These are phyloP conservation scores for Russula olivacea DNA, from an alignment of 768 basidiomycete genomes.

Conservation along the genomic window DNA sequence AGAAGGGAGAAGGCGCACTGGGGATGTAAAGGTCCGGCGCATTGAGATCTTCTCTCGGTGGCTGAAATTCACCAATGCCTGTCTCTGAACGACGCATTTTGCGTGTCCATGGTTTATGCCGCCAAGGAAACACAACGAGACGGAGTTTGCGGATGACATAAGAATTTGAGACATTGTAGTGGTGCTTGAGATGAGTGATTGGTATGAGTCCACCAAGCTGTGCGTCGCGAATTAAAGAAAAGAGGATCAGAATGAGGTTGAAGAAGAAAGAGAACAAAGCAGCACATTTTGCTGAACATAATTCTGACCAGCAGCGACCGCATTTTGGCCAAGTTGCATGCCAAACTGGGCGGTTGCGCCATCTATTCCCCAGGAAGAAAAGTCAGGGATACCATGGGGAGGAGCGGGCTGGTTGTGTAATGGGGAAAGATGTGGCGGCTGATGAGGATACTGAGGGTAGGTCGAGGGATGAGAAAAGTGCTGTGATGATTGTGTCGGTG, in stretches of 20 bases:
- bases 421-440: slow-evolving; percentile 30
- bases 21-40: slow-evolving; percentile 97
- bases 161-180: slow-evolving; percentile 93
- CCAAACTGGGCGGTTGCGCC: slow-evolving; percentile 93
- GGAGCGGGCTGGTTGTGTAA: slow-evolving; percentile 21
- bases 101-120: slow-evolving; percentile 82
- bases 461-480: slow-evolving; percentile 35
- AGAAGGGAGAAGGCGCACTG: slow-evolving; percentile 38
- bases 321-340: slow-evolving; percentile 89
- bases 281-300: slow-evolving; percentile 92
- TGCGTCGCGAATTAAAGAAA: slow-evolving; percentile 2
- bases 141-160: slow-evolving; percentile 90
- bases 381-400: slow-evolving; percentile 37
- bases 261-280: slow-evolving; percentile 18
- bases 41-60: slow-evolving; percentile 92
- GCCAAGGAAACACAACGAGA: slow-evolving; percentile 92
- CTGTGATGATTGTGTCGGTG: slow-evolving; percentile 31
- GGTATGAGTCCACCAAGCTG: slow-evolving; percentile 82
- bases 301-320: slow-evolving; percentile 89
- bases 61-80: slow-evolving; percentile 67
- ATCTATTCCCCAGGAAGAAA: slow-evolving; percentile 79
- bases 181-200: slow-evolving; percentile 70
- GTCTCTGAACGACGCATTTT: slow-evolving; percentile 59
- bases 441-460: slow-evolving; percentile 48
- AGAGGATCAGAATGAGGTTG: not conserved